phyloP scores from a whole-genome alignment of 805 yeast genomes.

The Starmerella kuoi region DNA sequence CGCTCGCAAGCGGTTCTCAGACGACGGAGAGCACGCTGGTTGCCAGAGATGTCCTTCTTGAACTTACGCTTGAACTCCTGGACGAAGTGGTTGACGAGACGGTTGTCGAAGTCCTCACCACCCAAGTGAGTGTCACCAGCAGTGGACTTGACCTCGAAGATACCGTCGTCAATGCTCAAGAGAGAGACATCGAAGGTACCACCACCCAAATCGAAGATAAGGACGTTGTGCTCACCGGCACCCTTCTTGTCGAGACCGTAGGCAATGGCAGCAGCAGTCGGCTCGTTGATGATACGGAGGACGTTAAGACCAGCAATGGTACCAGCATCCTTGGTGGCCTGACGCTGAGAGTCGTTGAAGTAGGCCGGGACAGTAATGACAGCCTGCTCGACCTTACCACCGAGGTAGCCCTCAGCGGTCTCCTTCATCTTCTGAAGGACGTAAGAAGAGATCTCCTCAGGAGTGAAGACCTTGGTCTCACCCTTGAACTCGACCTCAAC shows the following conservation, averaged over 20 bases:
- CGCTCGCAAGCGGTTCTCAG: slow-evolving; percentile 98
- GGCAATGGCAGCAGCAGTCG: slow-evolving; percentile 98
- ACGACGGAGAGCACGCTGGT: slow-evolving; percentile 97
- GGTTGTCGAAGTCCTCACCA: slow-evolving; percentile 98
- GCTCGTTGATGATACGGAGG: slow-evolving; percentile 89
- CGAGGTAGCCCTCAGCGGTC: slow-evolving; percentile 84
- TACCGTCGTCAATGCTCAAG: slow-evolving; percentile 87
- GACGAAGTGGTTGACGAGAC: slow-evolving; percentile 86
- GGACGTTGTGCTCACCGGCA: slow-evolving; percentile 72
- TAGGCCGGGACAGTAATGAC: slow-evolving; percentile 96
- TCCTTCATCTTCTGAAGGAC: slow-evolving; percentile 83
- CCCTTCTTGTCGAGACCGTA: slow-evolving; percentile 70
- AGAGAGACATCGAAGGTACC: slow-evolving; percentile 97
- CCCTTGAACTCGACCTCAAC: slow-evolving; percentile 82
- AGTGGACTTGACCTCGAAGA: slow-evolving; percentile 92
- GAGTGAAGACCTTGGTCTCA: slow-evolving; percentile 74
- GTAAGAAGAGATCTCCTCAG: slow-evolving; percentile 93
- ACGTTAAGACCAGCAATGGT: slow-evolving; percentile 91
- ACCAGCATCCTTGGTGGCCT: slow-evolving; percentile 97
- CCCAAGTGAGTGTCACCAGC: slow-evolving; percentile 88
- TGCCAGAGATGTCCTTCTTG: slow-evolving; percentile 83
- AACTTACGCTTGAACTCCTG: slow-evolving; percentile 95
- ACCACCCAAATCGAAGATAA: slow-evolving; percentile 95
- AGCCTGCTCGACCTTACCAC: slow-evolving; percentile 74
- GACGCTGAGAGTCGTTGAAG: slow-evolving; percentile 96